Evolutionary conservation across 495 filamentous ascomycete species (phyloP).

Genomic region (Aspergillus cristatus): DNA sequence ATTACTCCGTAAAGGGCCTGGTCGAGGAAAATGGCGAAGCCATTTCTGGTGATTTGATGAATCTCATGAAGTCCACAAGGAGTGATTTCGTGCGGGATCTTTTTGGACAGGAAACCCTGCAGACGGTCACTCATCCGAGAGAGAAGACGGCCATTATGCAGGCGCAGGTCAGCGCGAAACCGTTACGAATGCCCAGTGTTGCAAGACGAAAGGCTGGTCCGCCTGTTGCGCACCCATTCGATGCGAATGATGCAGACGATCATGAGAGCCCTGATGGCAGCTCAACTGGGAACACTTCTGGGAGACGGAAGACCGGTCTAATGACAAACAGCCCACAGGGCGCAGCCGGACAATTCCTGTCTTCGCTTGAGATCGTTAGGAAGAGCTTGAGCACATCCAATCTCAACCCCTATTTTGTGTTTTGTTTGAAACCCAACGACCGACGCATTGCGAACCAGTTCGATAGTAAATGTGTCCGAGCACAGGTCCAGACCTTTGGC

Average conservation of each 20-base stretch:
- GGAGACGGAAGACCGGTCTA: conserved; percentile 30
- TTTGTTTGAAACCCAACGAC: conserved; percentile 96
- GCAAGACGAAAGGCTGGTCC: conserved; percentile 60
- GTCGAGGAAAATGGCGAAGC: conserved; percentile 93
- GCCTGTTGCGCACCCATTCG: conserved; percentile 27
- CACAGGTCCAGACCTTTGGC: conserved; percentile 89
- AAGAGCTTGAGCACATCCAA: conserved; percentile 70
- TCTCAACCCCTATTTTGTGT: conserved; percentile 89
- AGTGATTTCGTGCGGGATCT: conserved; percentile 82
- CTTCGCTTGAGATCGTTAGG: conserved; percentile 80
- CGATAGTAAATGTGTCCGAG: conserved; percentile 94
- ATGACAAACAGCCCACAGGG: conserved; percentile 58
- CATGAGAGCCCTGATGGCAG: conserved; percentile 45
- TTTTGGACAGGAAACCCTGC: conserved; percentile 86
- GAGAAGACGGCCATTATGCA: conserved; percentile 90
- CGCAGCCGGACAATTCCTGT: conserved; percentile 84
- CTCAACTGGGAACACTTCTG: conserved; percentile 24
- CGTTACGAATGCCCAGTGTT: conserved; percentile 84
- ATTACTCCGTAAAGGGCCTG: conserved; percentile 76
- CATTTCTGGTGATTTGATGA: conserved; percentile 93
- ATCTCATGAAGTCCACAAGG: conserved; percentile 77
- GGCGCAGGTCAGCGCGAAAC: conserved; percentile 90
- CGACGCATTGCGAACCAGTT: conserved; percentile 96
- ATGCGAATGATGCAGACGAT: conserved; percentile 36
- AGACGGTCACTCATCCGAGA: conserved; percentile 81